Conservation (phyloP, 768 basidiomycete species). For the Gloeostereum incarnatum region DNA sequence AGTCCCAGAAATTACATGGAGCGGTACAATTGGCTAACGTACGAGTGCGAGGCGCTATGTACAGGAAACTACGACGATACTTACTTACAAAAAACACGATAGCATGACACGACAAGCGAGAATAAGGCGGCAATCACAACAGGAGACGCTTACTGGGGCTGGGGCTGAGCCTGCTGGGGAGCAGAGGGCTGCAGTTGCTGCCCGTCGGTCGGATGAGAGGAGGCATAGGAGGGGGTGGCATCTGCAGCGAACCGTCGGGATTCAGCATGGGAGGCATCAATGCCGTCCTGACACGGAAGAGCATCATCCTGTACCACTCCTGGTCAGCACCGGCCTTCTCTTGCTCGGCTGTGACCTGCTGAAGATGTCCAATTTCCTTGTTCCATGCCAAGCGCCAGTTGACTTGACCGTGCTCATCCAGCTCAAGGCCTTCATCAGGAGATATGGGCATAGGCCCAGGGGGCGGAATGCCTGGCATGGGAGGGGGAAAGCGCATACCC, state of each 20-base stretch:
- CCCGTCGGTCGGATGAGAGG: no score
- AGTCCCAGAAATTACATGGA: no score
- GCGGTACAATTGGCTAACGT: no score
- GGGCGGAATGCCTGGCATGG: no score
- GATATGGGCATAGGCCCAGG: conserved; percentile 48
- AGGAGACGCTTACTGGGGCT: no score
- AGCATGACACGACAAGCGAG: no score
- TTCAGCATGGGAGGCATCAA: conserved; percentile 39
- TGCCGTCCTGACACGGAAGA: conserved; percentile 66
- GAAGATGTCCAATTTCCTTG: conserved; percentile 70
- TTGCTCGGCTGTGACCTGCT: conserved; percentile 71
- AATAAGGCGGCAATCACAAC: no score
- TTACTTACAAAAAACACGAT: no score
- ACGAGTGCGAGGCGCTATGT: no score
- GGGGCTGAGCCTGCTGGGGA: conserved; percentile 17
- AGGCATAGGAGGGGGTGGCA: conserved; percentile 5
- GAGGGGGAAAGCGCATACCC: conserved; percentile 55
- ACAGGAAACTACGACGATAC: no score
- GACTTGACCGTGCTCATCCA: conserved; percentile 73
- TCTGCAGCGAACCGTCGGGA: conserved; percentile 11
- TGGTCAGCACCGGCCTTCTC: conserved; percentile 74
- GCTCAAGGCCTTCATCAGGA: conserved; percentile 55
- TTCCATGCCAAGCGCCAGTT: conserved; percentile 76
- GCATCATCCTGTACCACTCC: conserved; percentile 85
- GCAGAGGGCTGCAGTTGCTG: not conserved